phyloP scores from a whole-genome alignment of 225 moss, liverwort and hornwort genomes.

The Pseudoscleropodium purum region DNA sequence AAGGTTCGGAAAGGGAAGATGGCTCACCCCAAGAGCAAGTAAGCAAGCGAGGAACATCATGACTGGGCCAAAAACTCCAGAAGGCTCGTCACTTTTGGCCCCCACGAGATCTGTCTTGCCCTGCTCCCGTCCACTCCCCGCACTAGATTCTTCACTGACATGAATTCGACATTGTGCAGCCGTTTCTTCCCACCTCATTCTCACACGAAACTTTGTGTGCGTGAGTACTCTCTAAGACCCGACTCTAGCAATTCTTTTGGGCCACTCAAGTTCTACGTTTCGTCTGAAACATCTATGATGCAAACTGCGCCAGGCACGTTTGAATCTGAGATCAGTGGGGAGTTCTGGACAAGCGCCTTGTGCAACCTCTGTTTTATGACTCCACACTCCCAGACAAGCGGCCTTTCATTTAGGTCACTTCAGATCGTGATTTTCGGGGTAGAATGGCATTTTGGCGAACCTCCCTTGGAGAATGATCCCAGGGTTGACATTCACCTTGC shows the following conservation, averaged over 20 bases:
- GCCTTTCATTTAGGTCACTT: background rate
- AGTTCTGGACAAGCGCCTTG: background rate
- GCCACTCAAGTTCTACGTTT: background rate
- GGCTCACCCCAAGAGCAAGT: constrained; percentile 29
- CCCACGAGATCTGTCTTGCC: background rate
- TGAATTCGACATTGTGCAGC: constrained; percentile 10
- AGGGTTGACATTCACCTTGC: background rate
- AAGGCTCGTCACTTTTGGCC: constrained; percentile 10
- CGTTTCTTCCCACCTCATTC: constrained; percentile 40
- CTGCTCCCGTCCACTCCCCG: constrained; percentile 37
- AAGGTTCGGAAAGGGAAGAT: background rate
- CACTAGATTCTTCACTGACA: constrained; percentile 22
- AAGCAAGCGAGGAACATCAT: constrained; percentile 53
- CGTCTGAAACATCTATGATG: background rate
- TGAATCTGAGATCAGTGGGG: background rate
- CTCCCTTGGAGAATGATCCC: background rate
- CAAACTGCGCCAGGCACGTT: background rate
- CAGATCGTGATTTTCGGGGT: background rate
- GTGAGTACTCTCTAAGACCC: constrained; percentile 10
- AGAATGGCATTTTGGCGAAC: background rate
- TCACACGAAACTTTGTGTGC: constrained; percentile 30
- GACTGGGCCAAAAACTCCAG: constrained; percentile 40
- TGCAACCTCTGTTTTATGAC: background rate
- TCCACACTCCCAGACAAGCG: background rate
- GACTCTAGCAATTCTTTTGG: background rate